Evolutionary conservation across 257 asterid species (phyloP).

Genomic region (Thymus mandschuricus): DNA sequence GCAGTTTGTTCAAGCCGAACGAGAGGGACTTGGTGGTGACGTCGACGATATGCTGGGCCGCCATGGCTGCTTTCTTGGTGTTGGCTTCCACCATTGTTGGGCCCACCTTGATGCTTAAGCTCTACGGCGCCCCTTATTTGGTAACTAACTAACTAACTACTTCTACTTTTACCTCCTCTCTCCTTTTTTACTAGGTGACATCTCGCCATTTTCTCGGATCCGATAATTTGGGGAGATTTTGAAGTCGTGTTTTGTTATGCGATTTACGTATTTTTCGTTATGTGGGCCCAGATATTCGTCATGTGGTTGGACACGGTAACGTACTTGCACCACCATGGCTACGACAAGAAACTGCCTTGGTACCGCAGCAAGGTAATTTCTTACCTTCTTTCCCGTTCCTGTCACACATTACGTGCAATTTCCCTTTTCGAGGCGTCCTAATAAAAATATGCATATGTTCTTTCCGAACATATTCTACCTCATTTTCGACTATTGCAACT

Average conservation of each 20-base stretch:
- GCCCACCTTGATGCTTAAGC: conserved; percentile 54
- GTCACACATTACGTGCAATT: neutral
- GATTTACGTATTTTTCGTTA: neutral
- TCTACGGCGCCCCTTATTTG: conserved; percentile 77
- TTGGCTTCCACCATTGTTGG: conserved; percentile 44
- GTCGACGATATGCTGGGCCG: conserved; percentile 77
- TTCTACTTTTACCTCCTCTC: no score
- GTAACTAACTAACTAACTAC: conserved; percentile 33
- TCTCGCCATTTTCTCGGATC: no score
- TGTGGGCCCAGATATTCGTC: conserved; percentile 59
- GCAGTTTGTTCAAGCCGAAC: conserved; percentile 59
- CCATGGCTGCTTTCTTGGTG: conserved; percentile 63
- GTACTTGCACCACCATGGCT: conserved; percentile 86
- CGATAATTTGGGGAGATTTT: no score
- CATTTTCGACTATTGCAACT: no score
- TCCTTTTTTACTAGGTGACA: no score
- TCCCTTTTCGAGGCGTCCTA: no score
- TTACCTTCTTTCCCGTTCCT: neutral
- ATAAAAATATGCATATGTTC: neutral
- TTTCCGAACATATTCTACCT: no score
- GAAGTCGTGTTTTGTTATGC: no score
- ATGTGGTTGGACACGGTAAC: conserved; percentile 85
- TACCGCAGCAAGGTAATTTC: conserved; percentile 74
- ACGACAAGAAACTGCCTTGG: conserved; percentile 85
- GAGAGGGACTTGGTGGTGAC: conserved; percentile 62